Evolutionary conservation across 2,329 filamentous ascomycete species (phyloP).

Genomic region (Metarhizium album): DNA sequence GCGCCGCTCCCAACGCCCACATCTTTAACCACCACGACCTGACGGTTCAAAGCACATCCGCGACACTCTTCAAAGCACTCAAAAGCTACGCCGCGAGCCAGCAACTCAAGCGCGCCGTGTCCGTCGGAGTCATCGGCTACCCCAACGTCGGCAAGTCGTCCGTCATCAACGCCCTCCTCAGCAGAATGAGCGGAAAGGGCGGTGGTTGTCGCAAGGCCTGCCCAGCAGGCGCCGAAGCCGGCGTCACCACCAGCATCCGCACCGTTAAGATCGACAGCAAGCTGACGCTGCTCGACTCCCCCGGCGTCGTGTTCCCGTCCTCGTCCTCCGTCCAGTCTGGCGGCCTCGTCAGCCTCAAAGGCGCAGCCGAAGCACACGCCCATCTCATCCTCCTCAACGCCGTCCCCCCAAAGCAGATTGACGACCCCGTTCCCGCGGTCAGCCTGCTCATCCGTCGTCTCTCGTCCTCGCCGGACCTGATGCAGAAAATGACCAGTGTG

Average conservation of each 20-base stretch:
- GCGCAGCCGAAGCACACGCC: slow-evolving; percentile 63
- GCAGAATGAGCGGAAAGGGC: slow-evolving; percentile 59
- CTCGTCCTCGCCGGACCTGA: slow-evolving; percentile 58
- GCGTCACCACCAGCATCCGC: slow-evolving; percentile 79
- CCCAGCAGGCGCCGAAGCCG: slow-evolving; percentile 82
- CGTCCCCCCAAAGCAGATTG: slow-evolving; percentile 86
- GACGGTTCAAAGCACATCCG: slow-evolving; percentile 75
- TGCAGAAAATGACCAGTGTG: slow-evolving; percentile 68
- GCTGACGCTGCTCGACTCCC: slow-evolving; percentile 85
- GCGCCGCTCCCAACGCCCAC: slow-evolving; percentile 71
- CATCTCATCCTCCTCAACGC: slow-evolving; percentile 83
- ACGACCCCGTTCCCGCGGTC: slow-evolving; percentile 83
- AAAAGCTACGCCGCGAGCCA: slow-evolving; percentile 79
- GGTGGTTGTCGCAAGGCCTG: slow-evolving; percentile 52
- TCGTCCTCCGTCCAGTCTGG: slow-evolving; percentile 29
- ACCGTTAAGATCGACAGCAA: slow-evolving; percentile 93
- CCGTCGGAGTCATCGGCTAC: slow-evolving; percentile 89
- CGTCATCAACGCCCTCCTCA: slow-evolving; percentile 85
- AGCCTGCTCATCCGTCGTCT: slow-evolving; percentile 73
- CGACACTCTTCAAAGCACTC: slow-evolving; percentile 75
- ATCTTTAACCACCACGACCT: slow-evolving; percentile 88
- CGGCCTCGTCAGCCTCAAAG: slow-evolving; percentile 42
- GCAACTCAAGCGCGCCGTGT: slow-evolving; percentile 79
- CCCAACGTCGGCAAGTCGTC: slow-evolving; percentile 95
- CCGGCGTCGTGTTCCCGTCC: slow-evolving; percentile 87